Evolutionary conservation across 331 rosid species (phyloP).

Genomic region (Quercus tomentella): DNA sequence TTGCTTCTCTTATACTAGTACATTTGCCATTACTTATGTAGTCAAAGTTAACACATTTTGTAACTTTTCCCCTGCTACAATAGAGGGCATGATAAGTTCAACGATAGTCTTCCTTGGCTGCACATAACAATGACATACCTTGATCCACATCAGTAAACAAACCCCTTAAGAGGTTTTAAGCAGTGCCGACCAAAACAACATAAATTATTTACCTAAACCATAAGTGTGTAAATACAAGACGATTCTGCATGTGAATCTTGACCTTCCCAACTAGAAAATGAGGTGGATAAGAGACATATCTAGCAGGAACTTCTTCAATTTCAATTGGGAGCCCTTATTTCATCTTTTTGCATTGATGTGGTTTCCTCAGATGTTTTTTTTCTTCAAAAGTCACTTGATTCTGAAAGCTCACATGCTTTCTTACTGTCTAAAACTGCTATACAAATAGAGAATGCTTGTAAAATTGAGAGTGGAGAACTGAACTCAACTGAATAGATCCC

Average conservation of each 20-base stretch:
- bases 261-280: conserved; percentile 70
- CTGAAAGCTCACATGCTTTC: conserved; percentile 45
- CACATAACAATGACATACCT: conserved; percentile 14
- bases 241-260: conserved; percentile 30
- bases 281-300: conserved; percentile 59
- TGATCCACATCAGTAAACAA: background rate
- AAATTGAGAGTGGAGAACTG: conserved; percentile 57
- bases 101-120: conserved; percentile 17
- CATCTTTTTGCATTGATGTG: conserved; percentile 31
- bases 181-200: conserved; percentile 9
- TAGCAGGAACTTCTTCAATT: conserved; percentile 46
- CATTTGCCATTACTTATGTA: conserved; percentile 34
- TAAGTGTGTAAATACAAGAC: background rate
- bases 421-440: conserved; percentile 68
- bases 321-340: conserved; percentile 33
- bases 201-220: conserved; percentile 2
- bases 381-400: conserved; percentile 47
- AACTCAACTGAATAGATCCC: conserved; percentile 76
- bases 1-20: conserved; percentile 19
- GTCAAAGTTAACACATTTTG: conserved; percentile 3
- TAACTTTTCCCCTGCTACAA: conserved; percentile 2
- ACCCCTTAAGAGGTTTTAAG: conserved; percentile 23
- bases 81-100: background rate
- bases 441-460: conserved; percentile 94
- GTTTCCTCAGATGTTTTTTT: conserved; percentile 33